Percentiles rank a stretch among this genome's conserved stretches.
Conservation (phyloP, 176 grass and related monocot genomes). For the Melocanna baccifera region DNA sequence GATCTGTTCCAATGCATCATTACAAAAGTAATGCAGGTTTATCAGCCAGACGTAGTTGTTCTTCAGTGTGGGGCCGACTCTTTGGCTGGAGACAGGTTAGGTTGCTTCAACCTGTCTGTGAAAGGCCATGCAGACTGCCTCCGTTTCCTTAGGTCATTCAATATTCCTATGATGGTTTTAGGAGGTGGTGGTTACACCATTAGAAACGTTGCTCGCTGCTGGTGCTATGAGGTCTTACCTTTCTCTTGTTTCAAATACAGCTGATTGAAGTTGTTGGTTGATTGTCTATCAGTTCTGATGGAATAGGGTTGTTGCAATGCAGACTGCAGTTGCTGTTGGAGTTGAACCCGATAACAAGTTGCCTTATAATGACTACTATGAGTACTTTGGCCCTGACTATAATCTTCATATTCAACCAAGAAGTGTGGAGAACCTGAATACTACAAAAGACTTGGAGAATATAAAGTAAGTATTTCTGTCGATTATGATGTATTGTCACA, state of each 20-base stretch:
- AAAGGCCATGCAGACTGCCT: constrained; percentile 88
- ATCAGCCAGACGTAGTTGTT: constrained; percentile 82
- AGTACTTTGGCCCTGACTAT: constrained; percentile 89
- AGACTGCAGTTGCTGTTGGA: constrained; percentile 95
- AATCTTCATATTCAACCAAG: constrained; percentile 75
- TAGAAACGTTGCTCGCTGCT: constrained; percentile 91
- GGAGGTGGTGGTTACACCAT: constrained; percentile 95
- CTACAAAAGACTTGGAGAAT: constrained; percentile 66
- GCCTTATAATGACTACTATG: constrained; percentile 90
- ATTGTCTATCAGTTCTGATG: constrained; percentile 19
- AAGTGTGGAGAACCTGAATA: constrained; percentile 69
- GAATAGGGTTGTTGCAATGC: constrained; percentile 10
- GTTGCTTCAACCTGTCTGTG: constrained; percentile 92
- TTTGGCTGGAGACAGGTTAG: constrained; percentile 82
- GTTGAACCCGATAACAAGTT: constrained; percentile 86
- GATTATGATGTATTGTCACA: not conserved
- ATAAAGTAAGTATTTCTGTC: constrained; percentile 55
- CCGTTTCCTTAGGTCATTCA: constrained; percentile 81
- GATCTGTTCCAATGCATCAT: constrained; percentile 75
- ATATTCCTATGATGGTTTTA: constrained; percentile 85
- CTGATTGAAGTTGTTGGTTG: constrained; percentile 23
- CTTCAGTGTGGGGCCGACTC: constrained; percentile 92
- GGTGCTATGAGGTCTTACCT: constrained; percentile 83
- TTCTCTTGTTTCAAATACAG: not conserved
- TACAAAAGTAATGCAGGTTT: constrained; percentile 78